Evolutionary conservation across 495 filamentous ascomycete species (phyloP).

Genomic region (Peziza echinospora): DNA sequence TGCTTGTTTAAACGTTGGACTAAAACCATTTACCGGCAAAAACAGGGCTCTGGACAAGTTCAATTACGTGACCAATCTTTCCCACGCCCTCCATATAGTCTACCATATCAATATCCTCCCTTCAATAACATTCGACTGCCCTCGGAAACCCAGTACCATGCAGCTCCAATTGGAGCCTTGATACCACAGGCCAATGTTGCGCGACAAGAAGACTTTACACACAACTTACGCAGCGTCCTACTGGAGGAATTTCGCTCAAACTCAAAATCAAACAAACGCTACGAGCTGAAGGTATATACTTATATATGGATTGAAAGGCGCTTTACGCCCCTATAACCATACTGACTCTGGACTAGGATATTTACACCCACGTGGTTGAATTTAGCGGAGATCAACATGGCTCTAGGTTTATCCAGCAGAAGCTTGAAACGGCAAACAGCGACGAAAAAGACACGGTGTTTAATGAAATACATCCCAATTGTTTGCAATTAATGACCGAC

Average conservation of each 20-base stretch:
- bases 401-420: conserved; percentile 88
- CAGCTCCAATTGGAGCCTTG: conserved; percentile 27
- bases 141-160: conserved; percentile 16
- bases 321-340: not conserved
- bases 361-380: conserved; percentile 75
- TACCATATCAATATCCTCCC: conserved; percentile 17
- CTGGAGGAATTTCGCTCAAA: conserved; percentile 63
- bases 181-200: too few relatives aligned
- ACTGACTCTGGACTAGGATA: conserved; percentile 34
- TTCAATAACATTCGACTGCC: conserved; percentile 21
- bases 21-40: not conserved
- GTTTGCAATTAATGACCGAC: conserved; percentile 79
- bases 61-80: conserved; percentile 14
- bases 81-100: conserved; percentile 18
- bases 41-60: conserved; percentile 2
- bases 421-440: conserved; percentile 82
- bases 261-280: conserved; percentile 55
- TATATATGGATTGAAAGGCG: conserved; percentile 3
- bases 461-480: conserved; percentile 60
- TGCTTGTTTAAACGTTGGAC: not conserved
- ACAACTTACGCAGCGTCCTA: conserved; percentile 44
- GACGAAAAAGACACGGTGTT: conserved; percentile 95
- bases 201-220: conserved; percentile 44
- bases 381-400: conserved; percentile 92
- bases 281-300: conserved; percentile 72